These are phyloP conservation scores for Decorospora gaudefroyi DNA, from an alignment of 2,329 filamentous ascomycete species.

Conservation along the genomic window DNA sequence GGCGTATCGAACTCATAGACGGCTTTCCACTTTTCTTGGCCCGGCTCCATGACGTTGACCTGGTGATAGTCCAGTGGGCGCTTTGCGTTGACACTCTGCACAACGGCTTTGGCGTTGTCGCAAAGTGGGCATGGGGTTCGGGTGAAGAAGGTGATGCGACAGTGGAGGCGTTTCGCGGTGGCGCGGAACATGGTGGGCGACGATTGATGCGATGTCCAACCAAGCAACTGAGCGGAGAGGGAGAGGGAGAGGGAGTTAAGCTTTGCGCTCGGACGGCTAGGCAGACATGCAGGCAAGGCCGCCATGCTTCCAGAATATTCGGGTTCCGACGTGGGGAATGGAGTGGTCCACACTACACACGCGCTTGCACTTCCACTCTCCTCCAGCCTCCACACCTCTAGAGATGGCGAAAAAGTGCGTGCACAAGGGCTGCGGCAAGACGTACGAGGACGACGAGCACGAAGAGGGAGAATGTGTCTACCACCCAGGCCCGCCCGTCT, in stretches of 20 bases:
- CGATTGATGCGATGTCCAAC: neutral
- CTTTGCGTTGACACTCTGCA: slow-evolving; percentile 69
- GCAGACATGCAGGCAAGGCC: slow-evolving; percentile 31
- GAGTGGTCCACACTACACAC: too few relatives aligned
- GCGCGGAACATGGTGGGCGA: slow-evolving; percentile 38
- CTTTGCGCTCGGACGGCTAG: slow-evolving; percentile 28
- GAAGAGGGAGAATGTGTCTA: slow-evolving; percentile 83
- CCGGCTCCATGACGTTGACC: slow-evolving; percentile 68
- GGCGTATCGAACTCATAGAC: slow-evolving; percentile 82
- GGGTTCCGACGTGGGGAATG: slow-evolving; percentile 30
- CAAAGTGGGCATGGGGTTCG: slow-evolving; percentile 74
- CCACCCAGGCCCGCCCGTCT: slow-evolving; percentile 86
- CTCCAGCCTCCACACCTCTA: too few relatives aligned
- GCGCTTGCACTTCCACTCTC: too few relatives aligned
- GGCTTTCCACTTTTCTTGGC: slow-evolving; percentile 68
- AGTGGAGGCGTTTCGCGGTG: slow-evolving; percentile 43
- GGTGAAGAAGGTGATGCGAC: slow-evolving; percentile 74
- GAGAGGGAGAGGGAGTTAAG: slow-evolving; percentile 1
- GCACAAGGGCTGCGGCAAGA: slow-evolving; percentile 93
- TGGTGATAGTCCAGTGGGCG: slow-evolving; percentile 71
- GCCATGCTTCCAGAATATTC: slow-evolving; percentile 46
- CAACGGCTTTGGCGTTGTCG: slow-evolving; percentile 66
- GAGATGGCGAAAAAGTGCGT: slow-evolving; percentile 91
- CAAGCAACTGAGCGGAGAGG: neutral
- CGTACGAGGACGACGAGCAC: slow-evolving; percentile 79